Base-by-base conservation (phyloP, 768 basidiomycete species). In the Mycena polygramma region DNA sequence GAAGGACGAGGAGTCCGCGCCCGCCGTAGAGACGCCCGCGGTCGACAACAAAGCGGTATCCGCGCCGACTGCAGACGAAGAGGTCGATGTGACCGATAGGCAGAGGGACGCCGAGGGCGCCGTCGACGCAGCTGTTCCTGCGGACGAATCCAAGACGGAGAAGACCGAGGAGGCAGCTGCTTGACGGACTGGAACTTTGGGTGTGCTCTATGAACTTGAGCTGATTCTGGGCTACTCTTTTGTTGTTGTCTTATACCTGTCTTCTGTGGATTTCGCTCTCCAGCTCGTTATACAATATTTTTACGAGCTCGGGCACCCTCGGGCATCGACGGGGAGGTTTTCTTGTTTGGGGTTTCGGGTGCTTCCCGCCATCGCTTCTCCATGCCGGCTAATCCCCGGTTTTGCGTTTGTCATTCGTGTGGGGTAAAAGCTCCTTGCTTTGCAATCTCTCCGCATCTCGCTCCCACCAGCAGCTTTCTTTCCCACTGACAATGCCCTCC, bases 1-100 rank as follows among this genome's bases (percentile, higher is more conserved):
- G 49, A 41, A 51, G 57, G 65, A 58, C 17, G 57, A 20, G 13
- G 48, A 48, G 45, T 41, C 55, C 17, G 26, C 55, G 2, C 43
- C 55, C 17, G 51, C 36, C 14, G 46, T 22, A 2, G 60, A 35
- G 14, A 37, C n/a, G 17, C 19, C n/a, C 19, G 37, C 10, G 2
- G 41, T 7, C 2, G 41, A 41, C 35, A 10, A 15, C 7, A 19
- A 48, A 20, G 19, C 46, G 20, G 46, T n/a, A 48, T 48, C 48
- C 22, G 48, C 22, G 8, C 35, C 48, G 10, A 9, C 59, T 30
- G 60, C 41, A 6, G 63, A 64, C 30, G 57, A 66, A 24, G 64
- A 66, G 57, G 36, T 66, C 54, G 64, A 66, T 35, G 64, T 66
- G 39, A 57, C 63, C 7, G 54, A 65, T 35, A 22, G 30, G 20